Evolutionary conservation across 768 basidiomycete species (phyloP), one percentile per base, ranked within the genome.

Genomic region (Crucibulum laeve): DNA sequence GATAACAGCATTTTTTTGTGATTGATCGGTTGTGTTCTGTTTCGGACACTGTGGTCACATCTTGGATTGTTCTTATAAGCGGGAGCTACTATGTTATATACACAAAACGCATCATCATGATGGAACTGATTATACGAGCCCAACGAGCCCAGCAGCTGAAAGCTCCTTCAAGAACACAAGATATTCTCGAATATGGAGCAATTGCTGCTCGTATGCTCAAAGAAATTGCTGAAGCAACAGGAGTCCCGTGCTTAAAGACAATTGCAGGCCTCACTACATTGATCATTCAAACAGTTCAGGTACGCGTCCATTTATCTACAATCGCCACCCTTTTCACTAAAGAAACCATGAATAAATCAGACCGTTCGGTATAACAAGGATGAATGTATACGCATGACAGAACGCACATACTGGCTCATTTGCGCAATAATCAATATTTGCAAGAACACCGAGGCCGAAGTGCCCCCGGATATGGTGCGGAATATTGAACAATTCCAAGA

Each of bases 171-270:
- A n/a, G n/a, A n/a, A n/a, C n/a, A n/a, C n/a, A n/a, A n/a, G n/a
- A n/a, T n/a, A n/a, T n/a, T n/a, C n/a, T n/a, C n/a, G n/a, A n/a
- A n/a, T n/a, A 13, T 30, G n/a, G 8, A 30, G n/a, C 6, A 19
- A n/a, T 37, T 54, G 38, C 6, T 48, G 33, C 5, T 51, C 39
- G 6, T 55, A 28, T 6, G 50, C 50, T n/a, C 45, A 36, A 8
- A 51, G 15, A 39, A 46, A 54, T 3, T 10, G 19, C n/a, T 19
- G 35, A 37, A n/a, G 35, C 35, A n/a, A 37, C 35, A 4, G 19
- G 19, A n/a, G 35, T 19, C 10, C 35, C 35, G 19, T 37, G 19
- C 18, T 19, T 37, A 19, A 37, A 37, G 35, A 21, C 19, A 10
- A 37, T 37, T 37, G 35, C 35, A 19, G 35, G n/a, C 14, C 10